phyloP scores from a whole-genome alignment of 805 yeast genomes.

The Pichia paraexigua region DNA sequence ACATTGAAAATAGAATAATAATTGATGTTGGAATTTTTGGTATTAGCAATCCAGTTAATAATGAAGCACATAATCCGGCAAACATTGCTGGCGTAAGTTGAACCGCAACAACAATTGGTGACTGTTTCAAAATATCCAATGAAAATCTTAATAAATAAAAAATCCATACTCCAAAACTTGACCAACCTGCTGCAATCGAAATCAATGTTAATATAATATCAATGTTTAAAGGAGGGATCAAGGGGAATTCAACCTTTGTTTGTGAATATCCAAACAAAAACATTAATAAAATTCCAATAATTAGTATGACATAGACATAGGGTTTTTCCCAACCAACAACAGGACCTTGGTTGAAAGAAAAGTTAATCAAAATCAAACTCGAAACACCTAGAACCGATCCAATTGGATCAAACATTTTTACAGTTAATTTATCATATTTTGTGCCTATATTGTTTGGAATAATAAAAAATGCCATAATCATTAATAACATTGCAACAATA shows the following conservation, averaged over 20 bases:
- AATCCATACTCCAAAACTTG: conserved; percentile 69
- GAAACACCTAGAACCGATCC: conserved; percentile 52
- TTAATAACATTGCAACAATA: conserved; percentile 31
- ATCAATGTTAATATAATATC: conserved; percentile 42
- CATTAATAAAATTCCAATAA: conserved; percentile 40
- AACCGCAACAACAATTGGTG: conserved; percentile 40
- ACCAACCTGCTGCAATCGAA: conserved; percentile 62
- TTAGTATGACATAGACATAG: conserved; percentile 49
- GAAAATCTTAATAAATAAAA: conserved; percentile 50
- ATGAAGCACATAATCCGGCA: conserved; percentile 49
- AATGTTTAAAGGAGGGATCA: conserved; percentile 32
- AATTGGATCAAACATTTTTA: conserved; percentile 35
- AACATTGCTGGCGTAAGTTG: conserved; percentile 40
- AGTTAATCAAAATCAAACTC: conserved; percentile 56
- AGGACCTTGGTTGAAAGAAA: conserved; percentile 73
- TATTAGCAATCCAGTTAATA: conserved; percentile 42
- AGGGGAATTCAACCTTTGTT: conserved; percentile 27
- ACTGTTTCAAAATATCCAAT: conserved; percentile 40
- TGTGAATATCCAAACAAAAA: conserved; percentile 44
- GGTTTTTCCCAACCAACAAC: conserved; percentile 56
- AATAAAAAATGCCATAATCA: conserved; percentile 27
- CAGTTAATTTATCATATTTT: conserved; percentile 5
- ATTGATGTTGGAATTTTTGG: conserved; percentile 40
- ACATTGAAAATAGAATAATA: conserved; percentile 42
- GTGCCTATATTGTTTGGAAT: conserved; percentile 31